phyloP scores from a whole-genome alignment of 106 monocot genomes.

The Ottelia alismoides region DNA sequence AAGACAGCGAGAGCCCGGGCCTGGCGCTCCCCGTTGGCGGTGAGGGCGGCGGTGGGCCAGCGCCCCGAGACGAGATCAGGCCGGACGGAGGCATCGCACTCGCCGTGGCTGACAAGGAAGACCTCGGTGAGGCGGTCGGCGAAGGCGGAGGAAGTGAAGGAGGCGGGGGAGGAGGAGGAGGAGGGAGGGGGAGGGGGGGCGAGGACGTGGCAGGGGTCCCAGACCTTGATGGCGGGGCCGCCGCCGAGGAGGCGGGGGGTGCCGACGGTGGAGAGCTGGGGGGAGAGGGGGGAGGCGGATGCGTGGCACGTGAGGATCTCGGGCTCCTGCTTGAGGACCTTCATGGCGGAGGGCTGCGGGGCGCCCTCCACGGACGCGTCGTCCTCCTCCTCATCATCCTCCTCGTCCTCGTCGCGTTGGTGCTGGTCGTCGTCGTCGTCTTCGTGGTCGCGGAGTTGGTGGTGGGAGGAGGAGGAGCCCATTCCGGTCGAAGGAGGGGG shows the following conservation, averaged over 20 bases:
- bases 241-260: not conserved
- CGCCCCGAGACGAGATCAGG: slow-evolving; percentile 10
- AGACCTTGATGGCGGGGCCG: slow-evolving; percentile 11
- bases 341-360: slow-evolving; percentile 2
- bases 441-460: no score
- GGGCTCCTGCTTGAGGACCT: slow-evolving; percentile 67
- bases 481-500: no score
- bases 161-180: not conserved
- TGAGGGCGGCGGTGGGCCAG: slow-evolving; percentile 10
- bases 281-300: slow-evolving; percentile 71
- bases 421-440: no score
- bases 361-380: slow-evolving; percentile 3
- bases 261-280: no score
- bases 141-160: no score
- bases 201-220: slow-evolving; percentile 16
- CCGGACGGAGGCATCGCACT: not conserved
- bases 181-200: slow-evolving; percentile 1
- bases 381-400: slow-evolving; percentile 19
- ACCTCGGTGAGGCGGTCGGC: slow-evolving; percentile 1
- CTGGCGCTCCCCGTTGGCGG: slow-evolving; percentile 10
- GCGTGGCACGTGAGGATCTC: slow-evolving; percentile 73
- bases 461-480: no score
- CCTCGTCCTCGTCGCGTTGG: not conserved
- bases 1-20: slow-evolving; percentile 13
- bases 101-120: slow-evolving; percentile 8